These are phyloP conservation scores for Paracamarosporium sp. DNA, from an alignment of 2,329 filamentous ascomycete genomes.

Conservation along the genomic window DNA sequence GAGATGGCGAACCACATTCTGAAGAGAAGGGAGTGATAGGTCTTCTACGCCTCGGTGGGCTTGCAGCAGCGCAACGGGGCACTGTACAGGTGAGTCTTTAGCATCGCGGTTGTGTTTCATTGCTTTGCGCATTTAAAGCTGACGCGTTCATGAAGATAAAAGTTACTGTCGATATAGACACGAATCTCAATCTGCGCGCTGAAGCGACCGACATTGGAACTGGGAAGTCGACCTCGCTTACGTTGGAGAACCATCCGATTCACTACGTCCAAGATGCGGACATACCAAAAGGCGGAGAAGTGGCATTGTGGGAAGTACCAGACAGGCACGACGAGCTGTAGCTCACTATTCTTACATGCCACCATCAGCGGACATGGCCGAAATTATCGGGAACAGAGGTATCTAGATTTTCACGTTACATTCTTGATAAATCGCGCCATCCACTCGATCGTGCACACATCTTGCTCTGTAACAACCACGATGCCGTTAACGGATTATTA, in stretches of 20 bases:
- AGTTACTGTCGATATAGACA: not conserved
- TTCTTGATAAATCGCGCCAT: not conserved
- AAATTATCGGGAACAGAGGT: not conserved
- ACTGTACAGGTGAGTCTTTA: not conserved
- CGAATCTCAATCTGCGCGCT: not conserved
- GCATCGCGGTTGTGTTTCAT: not conserved
- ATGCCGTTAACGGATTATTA: conserved; percentile 13
- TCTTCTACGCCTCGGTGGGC: not conserved
- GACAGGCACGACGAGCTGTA: not conserved
- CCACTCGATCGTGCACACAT: conserved; percentile 2
- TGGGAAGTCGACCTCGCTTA: not conserved
- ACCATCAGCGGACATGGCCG: conserved; percentile 4
- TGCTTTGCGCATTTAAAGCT: not conserved
- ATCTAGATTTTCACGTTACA: not conserved
- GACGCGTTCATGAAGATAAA: not conserved
- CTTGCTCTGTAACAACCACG: conserved; percentile 12
- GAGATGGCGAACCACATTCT: not conserved
- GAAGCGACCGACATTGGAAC: not conserved
- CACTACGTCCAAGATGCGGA: not conserved
- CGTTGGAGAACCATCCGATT: not conserved
- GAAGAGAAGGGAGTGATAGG: not conserved
- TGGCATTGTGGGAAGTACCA: not conserved
- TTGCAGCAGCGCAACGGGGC: not conserved
- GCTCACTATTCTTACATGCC: not conserved
- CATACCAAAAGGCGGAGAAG: not conserved